These are phyloP conservation scores for fission yeast (Schizosaccharomyces pombe) DNA, from an alignment of 805 yeast species.

Conservation along the genomic window DNA sequence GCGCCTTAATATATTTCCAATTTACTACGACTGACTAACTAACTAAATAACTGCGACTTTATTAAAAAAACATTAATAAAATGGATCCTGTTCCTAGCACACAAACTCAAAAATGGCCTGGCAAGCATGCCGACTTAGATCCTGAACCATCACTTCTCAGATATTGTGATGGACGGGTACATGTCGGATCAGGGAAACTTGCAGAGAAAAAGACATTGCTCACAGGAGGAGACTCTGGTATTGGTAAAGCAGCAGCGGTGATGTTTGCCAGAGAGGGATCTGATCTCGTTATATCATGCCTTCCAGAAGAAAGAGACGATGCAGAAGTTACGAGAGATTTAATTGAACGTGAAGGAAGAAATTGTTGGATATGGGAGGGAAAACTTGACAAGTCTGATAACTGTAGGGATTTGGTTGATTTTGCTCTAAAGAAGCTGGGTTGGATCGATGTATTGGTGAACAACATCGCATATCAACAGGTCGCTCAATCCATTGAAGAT, in stretches of 20 bases:
- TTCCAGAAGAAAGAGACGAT: constrained; percentile 5
- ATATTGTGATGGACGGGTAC: background rate
- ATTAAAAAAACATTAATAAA: too few species aligned
- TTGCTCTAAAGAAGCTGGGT: constrained; percentile 25
- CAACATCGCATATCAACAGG: constrained; percentile 55
- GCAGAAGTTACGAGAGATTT: background rate
- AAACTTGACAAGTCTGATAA: constrained; percentile 10
- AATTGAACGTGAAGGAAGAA: constrained; percentile 1
- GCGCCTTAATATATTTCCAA: too few species aligned
- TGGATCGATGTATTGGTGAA: constrained; percentile 61
- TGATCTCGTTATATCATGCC: background rate
- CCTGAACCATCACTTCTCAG: background rate
- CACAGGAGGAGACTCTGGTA: constrained; percentile 4
- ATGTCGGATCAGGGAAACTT: background rate
- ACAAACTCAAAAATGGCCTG: background rate
- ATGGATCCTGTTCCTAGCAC: background rate
- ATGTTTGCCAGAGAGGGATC: constrained; percentile 3
- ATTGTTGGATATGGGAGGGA: background rate
- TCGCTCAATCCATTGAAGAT: constrained; percentile 14
- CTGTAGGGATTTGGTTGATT: constrained; percentile 12
- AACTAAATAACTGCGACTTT: too few species aligned
- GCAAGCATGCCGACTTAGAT: background rate
- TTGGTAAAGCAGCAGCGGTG: background rate
- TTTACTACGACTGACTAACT: too few species aligned
- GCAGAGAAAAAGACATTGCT: background rate